Base-by-base conservation (phyloP, 1,284 basidiomycete genomes). In the Leccinum fuscescens region DNA sequence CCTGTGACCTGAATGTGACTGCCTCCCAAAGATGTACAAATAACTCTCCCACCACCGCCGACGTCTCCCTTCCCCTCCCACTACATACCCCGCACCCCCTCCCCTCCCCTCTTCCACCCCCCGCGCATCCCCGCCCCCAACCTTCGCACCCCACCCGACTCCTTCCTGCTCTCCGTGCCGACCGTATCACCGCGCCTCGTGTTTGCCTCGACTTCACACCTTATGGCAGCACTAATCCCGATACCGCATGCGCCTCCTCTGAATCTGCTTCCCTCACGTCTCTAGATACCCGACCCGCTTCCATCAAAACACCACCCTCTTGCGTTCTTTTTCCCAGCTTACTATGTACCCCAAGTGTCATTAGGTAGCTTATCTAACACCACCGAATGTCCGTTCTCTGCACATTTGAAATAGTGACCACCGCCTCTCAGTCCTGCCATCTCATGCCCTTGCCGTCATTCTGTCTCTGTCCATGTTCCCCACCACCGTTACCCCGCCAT, bases 21-120 rank as follows among this genome's bases (percentile, higher is more conserved):
- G 29, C 9, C 52, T 55, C 65, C 68, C 72, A 74, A 72, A 73
- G 74, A 74, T 57, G 64, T 69, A 71, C 71, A 72, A 75, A 72
- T 71, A 37, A 51, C 46, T 9, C 55, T 50, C 63, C 35, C 44
- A 22, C 61, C 46, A 9, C 29, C 15, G n/a, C 17, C 55, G 37
- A 15, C 51, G 27, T 17, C 22, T 4, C 24, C 22, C 8, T 17
- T 3, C 27, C 6, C 1, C 11, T 12, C 27, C 6, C 27, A 27
- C 27, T 27, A 27, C 27, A 27, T 27, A 7, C 12, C 1, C 27
- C 7, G 4, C 39, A 0, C 1, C 3, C 17, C 8, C 0, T 4
- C 33, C 2, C 4, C 17, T 4, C n/a, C n/a, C 39, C 39, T 42
- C 39, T 2, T 42, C 14, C 15, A n/a, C 15, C 7, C 37, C 37